Evolutionary conservation across 192 early-diverging fungal species (phyloP).

Genomic region (Piromyces sp.): DNA sequence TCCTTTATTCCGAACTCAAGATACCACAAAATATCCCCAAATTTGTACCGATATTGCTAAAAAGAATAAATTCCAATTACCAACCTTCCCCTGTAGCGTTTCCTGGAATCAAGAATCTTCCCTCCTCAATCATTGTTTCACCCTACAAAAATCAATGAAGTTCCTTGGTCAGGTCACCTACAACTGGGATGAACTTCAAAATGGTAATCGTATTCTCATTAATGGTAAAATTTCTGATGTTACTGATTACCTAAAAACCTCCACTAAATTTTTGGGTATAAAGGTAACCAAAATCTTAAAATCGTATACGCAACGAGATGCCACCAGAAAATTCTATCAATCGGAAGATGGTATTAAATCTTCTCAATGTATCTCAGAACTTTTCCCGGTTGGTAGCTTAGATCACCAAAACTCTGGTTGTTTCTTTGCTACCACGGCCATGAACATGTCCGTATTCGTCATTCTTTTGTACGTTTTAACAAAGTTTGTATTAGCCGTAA

Average conservation of each 20-base stretch:
- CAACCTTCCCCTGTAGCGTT: neutral
- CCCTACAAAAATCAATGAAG: neutral
- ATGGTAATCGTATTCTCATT: neutral
- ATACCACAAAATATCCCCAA: neutral
- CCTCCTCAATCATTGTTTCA: neutral
- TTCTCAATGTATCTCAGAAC: neutral
- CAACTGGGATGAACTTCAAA: neutral
- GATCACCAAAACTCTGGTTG: neutral
- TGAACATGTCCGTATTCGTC: neutral
- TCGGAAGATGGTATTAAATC: neutral
- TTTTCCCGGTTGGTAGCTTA: neutral
- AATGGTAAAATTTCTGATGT: neutral
- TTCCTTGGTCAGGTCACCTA: neutral
- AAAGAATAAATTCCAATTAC: neutral
- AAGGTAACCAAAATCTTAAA: neutral
- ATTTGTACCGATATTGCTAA: neutral
- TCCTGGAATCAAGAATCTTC: neutral
- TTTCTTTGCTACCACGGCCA: neutral
- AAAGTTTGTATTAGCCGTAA: conserved; percentile 57
- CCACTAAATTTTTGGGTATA: neutral
- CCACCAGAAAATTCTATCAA: neutral
- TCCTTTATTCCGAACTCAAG: neutral
- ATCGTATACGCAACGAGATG: neutral
- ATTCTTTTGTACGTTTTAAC: conserved; percentile 16
- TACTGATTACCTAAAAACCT: neutral